Evolutionary conservation across 176 grass and related monocot genomes (phyloP).

Genomic region (Oryza coarctata): DNA sequence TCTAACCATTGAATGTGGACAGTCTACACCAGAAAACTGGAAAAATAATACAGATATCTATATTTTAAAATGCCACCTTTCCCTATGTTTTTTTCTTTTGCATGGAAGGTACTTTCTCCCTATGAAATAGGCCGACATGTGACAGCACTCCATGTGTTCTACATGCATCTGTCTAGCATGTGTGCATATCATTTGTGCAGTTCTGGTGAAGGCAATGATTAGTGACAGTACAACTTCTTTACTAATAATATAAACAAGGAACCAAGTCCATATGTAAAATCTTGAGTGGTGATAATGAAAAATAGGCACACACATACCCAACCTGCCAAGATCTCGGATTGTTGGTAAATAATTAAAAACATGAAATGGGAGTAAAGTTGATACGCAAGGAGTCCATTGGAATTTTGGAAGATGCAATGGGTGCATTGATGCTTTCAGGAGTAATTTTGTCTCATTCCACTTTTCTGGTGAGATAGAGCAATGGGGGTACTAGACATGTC

Average conservation of each 20-base stretch:
- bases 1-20: not conserved
- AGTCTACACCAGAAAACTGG: not conserved
- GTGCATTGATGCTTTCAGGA: not conserved
- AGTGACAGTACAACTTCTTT: not conserved
- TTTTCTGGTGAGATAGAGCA: not conserved
- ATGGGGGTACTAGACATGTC: not conserved
- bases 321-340: not conserved
- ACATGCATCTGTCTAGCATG: not conserved
- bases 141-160: not conserved
- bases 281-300: not conserved
- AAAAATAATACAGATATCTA: not conserved
- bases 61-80: not conserved
- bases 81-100: not conserved
- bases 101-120: no score
- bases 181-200: not conserved
- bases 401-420: constrained; percentile 3
- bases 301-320: not conserved
- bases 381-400: not conserved
- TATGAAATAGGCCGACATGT: not conserved
- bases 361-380: not conserved
- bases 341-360: not conserved
- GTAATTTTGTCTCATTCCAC: not conserved
- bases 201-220: not conserved
- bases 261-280: not conserved
- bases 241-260: not conserved